These are phyloP conservation scores for Medicago lupulina DNA, from an alignment of 306 rosid species.

Conservation along the genomic window DNA sequence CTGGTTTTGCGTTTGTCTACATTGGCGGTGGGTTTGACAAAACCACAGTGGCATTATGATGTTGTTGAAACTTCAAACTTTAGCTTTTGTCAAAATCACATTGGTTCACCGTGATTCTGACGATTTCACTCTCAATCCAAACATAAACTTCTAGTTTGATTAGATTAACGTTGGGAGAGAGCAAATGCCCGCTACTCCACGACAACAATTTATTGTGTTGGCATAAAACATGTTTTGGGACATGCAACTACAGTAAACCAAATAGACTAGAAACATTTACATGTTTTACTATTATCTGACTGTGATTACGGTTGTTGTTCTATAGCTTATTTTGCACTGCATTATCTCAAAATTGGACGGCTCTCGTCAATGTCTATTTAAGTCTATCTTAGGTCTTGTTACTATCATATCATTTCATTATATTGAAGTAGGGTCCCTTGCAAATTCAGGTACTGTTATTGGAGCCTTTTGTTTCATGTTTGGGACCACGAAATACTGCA, in stretches of 20 bases:
- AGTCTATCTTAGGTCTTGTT: not conserved
- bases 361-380: not conserved
- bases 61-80: not conserved
- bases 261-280: not conserved
- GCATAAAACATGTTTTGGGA: not conserved
- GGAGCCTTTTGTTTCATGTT: conserved; percentile 3
- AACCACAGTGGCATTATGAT: not conserved
- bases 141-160: not conserved
- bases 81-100: not conserved
- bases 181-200: not conserved
- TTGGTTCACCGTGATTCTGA: not conserved
- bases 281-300: not conserved
- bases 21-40: not conserved
- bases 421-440: not conserved
- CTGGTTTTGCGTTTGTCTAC: not conserved
- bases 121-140: not conserved
- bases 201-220: not conserved
- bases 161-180: not conserved
- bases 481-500: conserved; percentile 10
- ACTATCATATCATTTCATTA: not conserved
- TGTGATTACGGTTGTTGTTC: not conserved
- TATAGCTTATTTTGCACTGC: not conserved
- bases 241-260: not conserved
- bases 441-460: conserved; percentile 6
- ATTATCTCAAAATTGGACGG: conserved; percentile 17